phyloP scores from a whole-genome alignment of 164 flowering plant species.

The Vitis amurensis region DNA sequence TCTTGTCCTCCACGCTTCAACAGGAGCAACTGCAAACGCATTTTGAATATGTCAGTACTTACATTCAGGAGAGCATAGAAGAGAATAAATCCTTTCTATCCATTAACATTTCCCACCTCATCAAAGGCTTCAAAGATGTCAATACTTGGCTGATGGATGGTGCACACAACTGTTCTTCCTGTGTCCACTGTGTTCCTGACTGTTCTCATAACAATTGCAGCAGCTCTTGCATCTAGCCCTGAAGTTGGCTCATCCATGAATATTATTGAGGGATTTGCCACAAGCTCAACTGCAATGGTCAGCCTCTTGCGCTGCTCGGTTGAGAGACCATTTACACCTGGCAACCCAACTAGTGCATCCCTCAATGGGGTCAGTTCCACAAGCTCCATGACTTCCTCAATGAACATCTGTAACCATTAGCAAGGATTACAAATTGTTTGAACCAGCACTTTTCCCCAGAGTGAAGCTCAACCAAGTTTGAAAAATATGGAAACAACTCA shows the following conservation, averaged over 20 bases:
- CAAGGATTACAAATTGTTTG: neutral
- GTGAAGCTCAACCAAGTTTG: too few relatives aligned
- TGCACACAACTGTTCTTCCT: conserved; percentile 47
- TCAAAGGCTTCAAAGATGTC: too few relatives aligned
- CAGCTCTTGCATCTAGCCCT: conserved; percentile 73
- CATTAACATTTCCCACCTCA: too few relatives aligned
- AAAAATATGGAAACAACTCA: too few relatives aligned
- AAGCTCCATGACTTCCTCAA: conserved; percentile 61
- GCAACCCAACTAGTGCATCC: conserved; percentile 50
- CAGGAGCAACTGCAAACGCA: too few relatives aligned
- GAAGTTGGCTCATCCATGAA: conserved; percentile 80
- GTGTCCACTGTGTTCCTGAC: conserved; percentile 68
- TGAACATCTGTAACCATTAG: conserved; percentile 38
- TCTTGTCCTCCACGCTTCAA: too few relatives aligned
- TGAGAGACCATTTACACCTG: conserved; percentile 59
- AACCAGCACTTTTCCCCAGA: neutral
- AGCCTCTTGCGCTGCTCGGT: conserved; percentile 65
- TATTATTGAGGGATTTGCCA: conserved; percentile 66
- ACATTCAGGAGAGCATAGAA: too few relatives aligned
- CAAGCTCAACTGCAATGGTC: conserved; percentile 65
- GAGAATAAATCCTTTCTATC: too few relatives aligned
- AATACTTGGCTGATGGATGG: too few relatives aligned
- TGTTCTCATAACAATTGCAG: conserved; percentile 71
- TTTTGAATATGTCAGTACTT: too few relatives aligned
- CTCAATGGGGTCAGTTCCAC: conserved; percentile 45